Evolutionary conservation across 805 yeast genomes (phyloP).

Genomic region (Candida dajiaensis): DNA sequence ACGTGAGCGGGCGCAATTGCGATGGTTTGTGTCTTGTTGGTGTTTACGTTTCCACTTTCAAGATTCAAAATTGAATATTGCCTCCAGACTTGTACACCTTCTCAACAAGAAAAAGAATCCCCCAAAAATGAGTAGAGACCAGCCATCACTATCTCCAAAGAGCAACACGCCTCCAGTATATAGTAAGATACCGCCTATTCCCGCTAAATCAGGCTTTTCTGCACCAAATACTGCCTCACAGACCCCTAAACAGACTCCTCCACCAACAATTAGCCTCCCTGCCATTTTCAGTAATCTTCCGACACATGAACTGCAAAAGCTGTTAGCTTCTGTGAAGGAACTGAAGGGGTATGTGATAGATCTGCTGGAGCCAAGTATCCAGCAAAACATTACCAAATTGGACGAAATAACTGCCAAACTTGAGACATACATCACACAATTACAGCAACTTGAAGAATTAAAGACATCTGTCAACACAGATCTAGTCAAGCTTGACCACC

Average conservation of each 20-base stretch:
- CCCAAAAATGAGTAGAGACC: conserved; percentile 2
- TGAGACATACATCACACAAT: conserved; percentile 20
- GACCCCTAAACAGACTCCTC: not conserved
- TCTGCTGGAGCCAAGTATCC: conserved; percentile 17
- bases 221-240: not conserved
- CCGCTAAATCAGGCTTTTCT: not conserved
- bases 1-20: not conserved
- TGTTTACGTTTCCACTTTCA: not conserved
- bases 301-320: conserved; percentile 18
- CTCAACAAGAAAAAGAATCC: not conserved
- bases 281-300: conserved; percentile 16
- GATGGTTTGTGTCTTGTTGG: not conserved
- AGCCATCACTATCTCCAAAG: conserved; percentile 16
- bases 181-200: not conserved
- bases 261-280: conserved; percentile 14
- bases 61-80: not conserved
- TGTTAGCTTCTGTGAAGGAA: conserved; percentile 15
- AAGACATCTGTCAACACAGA: conserved; percentile 18
- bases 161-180: not conserved
- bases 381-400: conserved; percentile 17
- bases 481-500: conserved; percentile 2
- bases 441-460: conserved; percentile 24
- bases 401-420: conserved; percentile 24
- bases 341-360: conserved; percentile 26
- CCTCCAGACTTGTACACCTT: too few species aligned